Conservation (phyloP, 1,284 basidiomycete genomes). For the Hemileia vastatrix region DNA sequence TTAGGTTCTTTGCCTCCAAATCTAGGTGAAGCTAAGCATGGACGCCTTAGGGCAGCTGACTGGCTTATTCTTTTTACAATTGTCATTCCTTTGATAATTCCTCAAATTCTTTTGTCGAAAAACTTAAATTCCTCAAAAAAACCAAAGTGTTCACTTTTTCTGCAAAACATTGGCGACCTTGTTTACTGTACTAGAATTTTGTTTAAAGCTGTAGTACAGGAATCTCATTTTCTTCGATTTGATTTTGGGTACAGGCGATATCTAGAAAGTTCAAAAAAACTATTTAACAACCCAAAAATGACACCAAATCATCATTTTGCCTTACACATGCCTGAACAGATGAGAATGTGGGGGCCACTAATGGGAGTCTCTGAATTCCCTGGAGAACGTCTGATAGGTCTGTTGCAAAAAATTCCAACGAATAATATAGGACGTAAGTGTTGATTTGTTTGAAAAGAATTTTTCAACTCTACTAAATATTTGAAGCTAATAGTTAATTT, state of each 20-base stretch:
- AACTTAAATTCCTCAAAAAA: neutral
- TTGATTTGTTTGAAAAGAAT: neutral
- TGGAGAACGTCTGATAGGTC: conserved; percentile 21
- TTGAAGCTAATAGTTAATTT: too few relatives aligned
- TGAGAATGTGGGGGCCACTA: conserved; percentile 22
- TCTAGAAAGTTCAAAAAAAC: conserved; percentile 10
- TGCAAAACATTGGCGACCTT: conserved; percentile 13
- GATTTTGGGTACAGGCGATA: conserved; percentile 5
- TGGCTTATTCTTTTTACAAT: conserved; percentile 5
- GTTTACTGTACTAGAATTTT: conserved; percentile 23
- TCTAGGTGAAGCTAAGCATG: neutral
- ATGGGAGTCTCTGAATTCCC: conserved; percentile 22
- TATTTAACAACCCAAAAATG: conserved; percentile 4
- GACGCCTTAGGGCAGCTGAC: conserved; percentile 6
- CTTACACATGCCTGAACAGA: conserved; percentile 22
- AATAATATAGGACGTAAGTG: conserved; percentile 3
- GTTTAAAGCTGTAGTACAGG: conserved; percentile 1
- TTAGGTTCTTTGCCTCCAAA: neutral
- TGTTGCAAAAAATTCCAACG: conserved; percentile 19
- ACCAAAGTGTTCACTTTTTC: neutral
- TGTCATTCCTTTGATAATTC: conserved; percentile 3
- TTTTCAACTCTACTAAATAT: too few relatives aligned
- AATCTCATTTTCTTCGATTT: conserved; percentile 1
- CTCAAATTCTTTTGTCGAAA: neutral
- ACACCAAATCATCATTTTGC: conserved; percentile 27